Conservation (phyloP, 148 eudicot species). For the Cornus kousa region DNA sequence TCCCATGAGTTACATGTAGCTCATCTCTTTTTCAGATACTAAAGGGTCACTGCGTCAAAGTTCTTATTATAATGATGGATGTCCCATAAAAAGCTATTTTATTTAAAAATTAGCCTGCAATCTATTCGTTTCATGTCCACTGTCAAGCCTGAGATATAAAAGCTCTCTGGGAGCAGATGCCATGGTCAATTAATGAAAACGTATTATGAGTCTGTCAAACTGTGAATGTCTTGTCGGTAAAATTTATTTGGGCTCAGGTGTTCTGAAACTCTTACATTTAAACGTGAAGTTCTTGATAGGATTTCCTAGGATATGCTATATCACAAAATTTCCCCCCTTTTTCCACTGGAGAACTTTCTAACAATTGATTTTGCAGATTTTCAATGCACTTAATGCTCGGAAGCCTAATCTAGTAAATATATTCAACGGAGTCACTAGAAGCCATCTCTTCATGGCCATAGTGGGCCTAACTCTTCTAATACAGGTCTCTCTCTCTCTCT, state of each 20-base stretch:
- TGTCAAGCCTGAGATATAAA: not conserved
- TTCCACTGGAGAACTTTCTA: no score
- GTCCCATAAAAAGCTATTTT: not conserved
- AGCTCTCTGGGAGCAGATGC: not conserved
- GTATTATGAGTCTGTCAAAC: no score
- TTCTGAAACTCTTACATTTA: not conserved
- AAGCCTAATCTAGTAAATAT: conserved; percentile 85
- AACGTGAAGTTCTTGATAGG: not conserved
- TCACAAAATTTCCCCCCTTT: no score
- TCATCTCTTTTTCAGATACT: not conserved
- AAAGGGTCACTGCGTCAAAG: not conserved
- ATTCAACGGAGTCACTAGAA: conserved; percentile 70
- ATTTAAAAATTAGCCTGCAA: no score
- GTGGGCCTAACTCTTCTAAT: conserved; percentile 63
- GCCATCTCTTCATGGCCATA: conserved; percentile 72
- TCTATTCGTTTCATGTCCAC: not conserved
- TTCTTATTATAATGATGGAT: not conserved
- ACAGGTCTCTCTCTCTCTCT: conserved; percentile 48
- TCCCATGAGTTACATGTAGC: not conserved
- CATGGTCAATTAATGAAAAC: not conserved
- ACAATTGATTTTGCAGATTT: conserved; percentile 44
- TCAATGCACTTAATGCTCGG: conserved; percentile 93
- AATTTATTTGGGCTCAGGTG: not conserved
- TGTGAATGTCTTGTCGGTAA: no score
- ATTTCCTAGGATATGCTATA: not conserved